phyloP scores from a whole-genome alignment of 768 basidiomycete species.

The Phaeotremella fagi region DNA sequence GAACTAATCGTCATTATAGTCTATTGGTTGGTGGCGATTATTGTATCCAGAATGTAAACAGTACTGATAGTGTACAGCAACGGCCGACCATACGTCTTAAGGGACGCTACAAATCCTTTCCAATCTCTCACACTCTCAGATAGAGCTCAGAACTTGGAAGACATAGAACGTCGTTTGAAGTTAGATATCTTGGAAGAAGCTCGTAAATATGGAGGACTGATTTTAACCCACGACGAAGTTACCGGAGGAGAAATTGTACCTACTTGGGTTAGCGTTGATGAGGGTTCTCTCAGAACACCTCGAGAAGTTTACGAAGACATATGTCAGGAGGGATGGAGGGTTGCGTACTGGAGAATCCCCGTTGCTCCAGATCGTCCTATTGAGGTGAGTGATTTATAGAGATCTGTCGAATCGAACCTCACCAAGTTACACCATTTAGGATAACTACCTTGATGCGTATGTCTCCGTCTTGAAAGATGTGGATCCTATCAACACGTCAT shows the following conservation, averaged over 20 bases:
- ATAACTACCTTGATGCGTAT: constrained; percentile 95
- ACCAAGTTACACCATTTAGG: constrained; percentile 51
- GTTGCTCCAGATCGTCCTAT: constrained; percentile 88
- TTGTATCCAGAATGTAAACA: background rate
- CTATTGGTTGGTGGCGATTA: constrained; percentile 56
- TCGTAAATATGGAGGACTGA: constrained; percentile 73
- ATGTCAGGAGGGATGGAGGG: constrained; percentile 78
- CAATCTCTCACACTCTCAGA: constrained; percentile 75
- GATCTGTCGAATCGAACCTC: background rate
- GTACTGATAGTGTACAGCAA: constrained; percentile 20
- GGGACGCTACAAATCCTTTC: constrained; percentile 78
- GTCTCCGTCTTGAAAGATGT: constrained; percentile 70
- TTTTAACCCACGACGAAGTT: constrained; percentile 90
- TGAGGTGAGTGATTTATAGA: constrained; percentile 56
- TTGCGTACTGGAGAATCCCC: constrained; percentile 96
- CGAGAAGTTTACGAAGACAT: constrained; percentile 78
- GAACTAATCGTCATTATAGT: constrained; percentile 12
- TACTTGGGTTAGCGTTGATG: constrained; percentile 90
- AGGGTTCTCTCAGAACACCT: constrained; percentile 74
- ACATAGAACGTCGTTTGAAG: constrained; percentile 76
- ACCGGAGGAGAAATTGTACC: constrained; percentile 72
- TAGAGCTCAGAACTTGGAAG: constrained; percentile 90
- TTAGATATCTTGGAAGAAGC: constrained; percentile 86
- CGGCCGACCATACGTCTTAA: constrained; percentile 75
- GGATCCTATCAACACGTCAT: constrained; percentile 71